phyloP scores from a whole-genome alignment of 2,329 filamentous ascomycete genomes.

The Cyphellophora europaea region DNA sequence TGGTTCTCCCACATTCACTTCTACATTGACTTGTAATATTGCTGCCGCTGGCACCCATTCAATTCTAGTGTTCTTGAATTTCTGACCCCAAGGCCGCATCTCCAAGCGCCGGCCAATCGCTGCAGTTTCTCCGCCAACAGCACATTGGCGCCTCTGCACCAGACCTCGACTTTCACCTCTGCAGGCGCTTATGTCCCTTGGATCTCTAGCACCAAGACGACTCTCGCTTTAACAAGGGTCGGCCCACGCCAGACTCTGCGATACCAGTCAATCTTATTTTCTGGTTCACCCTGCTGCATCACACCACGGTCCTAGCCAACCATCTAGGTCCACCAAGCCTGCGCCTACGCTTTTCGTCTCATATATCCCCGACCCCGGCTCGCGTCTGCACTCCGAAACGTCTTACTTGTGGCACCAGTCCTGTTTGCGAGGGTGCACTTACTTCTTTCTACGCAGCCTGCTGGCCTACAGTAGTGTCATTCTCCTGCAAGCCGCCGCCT shows the following conservation, averaged over 20 bases:
- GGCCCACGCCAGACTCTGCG: not conserved
- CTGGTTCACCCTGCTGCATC: not conserved
- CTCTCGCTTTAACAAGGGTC: not conserved
- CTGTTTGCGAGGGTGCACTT: too few relatives aligned
- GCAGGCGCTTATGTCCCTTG: not conserved
- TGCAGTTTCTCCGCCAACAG: not conserved
- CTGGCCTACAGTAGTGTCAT: too few relatives aligned
- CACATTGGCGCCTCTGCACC: not conserved
- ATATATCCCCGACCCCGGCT: not conserved
- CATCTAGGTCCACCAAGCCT: conserved; percentile 1
- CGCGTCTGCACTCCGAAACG: not conserved
- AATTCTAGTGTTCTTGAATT: too few relatives aligned
- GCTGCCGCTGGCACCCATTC: too few relatives aligned
- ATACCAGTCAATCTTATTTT: conserved; percentile 1
- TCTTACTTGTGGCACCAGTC: not conserved
- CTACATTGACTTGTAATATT: too few relatives aligned
- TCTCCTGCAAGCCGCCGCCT: too few relatives aligned
- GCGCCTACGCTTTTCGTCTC: not conserved
- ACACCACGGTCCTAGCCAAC: not conserved
- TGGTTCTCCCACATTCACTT: too few relatives aligned
- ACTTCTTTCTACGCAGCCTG: too few relatives aligned
- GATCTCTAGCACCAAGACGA: not conserved
- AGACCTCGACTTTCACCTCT: not conserved
- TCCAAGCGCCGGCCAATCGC: too few relatives aligned
- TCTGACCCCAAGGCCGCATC: too few relatives aligned